These are phyloP conservation scores for Aspergillus oerlinghausenensis DNA, from an alignment of 2,329 filamentous ascomycete genomes.

Conservation along the genomic window DNA sequence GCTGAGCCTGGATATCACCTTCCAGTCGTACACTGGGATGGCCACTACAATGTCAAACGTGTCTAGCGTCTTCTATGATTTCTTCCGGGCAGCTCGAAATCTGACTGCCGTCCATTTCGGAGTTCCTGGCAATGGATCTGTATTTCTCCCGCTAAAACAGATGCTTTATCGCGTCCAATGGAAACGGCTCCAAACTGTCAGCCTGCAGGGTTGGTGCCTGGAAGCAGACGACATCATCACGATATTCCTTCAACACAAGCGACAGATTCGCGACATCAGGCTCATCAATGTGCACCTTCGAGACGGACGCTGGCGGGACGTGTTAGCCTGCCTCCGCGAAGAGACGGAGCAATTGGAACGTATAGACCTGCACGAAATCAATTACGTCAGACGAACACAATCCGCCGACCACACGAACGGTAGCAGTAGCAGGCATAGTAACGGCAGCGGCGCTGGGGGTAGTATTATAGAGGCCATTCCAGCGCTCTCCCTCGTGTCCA, in stretches of 20 bases:
- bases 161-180: slow-evolving; percentile 61
- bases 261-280: slow-evolving; percentile 55
- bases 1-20: slow-evolving; percentile 60
- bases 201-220: slow-evolving; percentile 61
- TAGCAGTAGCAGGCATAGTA: slow-evolving; percentile 33
- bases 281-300: slow-evolving; percentile 59
- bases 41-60: slow-evolving; percentile 55
- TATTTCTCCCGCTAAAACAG: slow-evolving; percentile 54
- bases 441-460: slow-evolving; percentile 1
- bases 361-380: slow-evolving; percentile 58
- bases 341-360: slow-evolving; percentile 57
- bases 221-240: slow-evolving; percentile 57
- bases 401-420: slow-evolving; percentile 29
- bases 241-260: slow-evolving; percentile 52
- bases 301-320: slow-evolving; percentile 56
- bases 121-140: slow-evolving; percentile 54
- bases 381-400: slow-evolving; percentile 47
- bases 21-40: slow-evolving; percentile 55
- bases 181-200: slow-evolving; percentile 59
- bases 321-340: slow-evolving; percentile 53
- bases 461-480: slow-evolving; percentile 13
- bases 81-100: slow-evolving; percentile 57
- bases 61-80: slow-evolving; percentile 52
- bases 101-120: slow-evolving; percentile 62
- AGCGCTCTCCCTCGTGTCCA: slow-evolving; percentile 17